A percentile compares a stretch with the other conserved stretches of the same genome.
phyloP scores from a whole-genome alignment of 164 flowering plant genomes.

The Buxus sempervirens region DNA sequence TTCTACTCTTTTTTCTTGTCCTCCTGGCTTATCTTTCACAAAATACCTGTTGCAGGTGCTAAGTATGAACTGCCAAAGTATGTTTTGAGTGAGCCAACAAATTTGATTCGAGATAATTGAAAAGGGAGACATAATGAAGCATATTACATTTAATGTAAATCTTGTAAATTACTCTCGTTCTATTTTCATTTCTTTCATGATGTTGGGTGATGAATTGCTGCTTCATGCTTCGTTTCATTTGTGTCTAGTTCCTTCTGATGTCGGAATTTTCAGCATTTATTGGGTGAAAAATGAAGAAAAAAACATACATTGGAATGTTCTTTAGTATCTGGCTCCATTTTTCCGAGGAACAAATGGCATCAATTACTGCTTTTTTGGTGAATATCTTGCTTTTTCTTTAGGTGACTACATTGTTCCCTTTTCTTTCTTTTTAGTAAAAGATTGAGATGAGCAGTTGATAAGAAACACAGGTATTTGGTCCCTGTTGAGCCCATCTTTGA shows the following conservation, averaged over 20 bases:
- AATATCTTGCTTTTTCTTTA: no score
- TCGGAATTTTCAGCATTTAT: not conserved
- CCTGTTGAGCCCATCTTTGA: no score
- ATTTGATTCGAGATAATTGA: constrained; percentile 56
- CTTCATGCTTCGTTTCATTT: not conserved
- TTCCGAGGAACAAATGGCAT: not conserved
- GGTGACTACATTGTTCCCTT: no score
- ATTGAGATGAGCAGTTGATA: no score
- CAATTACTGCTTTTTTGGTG: no score
- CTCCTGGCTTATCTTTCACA: not conserved
- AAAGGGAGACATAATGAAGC: constrained; percentile 9
- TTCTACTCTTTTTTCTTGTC: not conserved
- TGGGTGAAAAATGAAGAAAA: constrained; percentile 1
- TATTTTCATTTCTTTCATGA: constrained; percentile 10
- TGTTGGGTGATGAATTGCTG: not conserved
- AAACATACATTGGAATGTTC: not conserved
- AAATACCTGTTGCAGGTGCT: constrained; percentile 57
- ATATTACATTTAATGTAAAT: constrained; percentile 40
- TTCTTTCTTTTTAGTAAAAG: no score
- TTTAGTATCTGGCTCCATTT: not conserved
- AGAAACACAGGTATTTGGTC: no score
- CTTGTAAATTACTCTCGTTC: constrained; percentile 38
- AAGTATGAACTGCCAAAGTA: constrained; percentile 88
- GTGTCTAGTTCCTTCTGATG: not conserved
- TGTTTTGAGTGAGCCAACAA: constrained; percentile 86